These are phyloP conservation scores for Backusella morwellensis DNA, from an alignment of 192 early-diverging fungal genomes.

Conservation along the genomic window DNA sequence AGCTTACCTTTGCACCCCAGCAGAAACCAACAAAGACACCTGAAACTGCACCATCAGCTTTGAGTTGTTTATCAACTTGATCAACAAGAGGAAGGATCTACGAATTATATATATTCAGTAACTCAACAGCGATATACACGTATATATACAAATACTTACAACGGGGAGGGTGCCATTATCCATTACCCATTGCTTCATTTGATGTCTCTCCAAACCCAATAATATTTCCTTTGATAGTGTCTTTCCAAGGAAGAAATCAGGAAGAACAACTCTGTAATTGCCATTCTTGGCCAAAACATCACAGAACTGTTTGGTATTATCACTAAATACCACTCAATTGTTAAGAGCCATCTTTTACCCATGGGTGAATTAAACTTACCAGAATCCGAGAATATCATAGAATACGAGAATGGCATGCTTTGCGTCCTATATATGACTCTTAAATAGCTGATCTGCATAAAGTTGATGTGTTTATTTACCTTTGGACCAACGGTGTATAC, in stretches of 20 bases:
- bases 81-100: constrained; percentile 1
- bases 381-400: neutral
- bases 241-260: constrained; percentile 59
- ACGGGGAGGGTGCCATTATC: neutral
- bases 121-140: neutral
- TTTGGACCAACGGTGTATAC: constrained; percentile 26
- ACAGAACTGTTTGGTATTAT: constrained; percentile 64
- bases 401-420: neutral
- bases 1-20: constrained; percentile 59
- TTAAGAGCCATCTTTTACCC: neutral
- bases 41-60: constrained; percentile 38
- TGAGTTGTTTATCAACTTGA: constrained; percentile 32
- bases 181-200: constrained; percentile 38
- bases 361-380: neutral
- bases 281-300: constrained; percentile 45
- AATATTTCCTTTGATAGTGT: constrained; percentile 37
- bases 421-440: neutral
- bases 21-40: constrained; percentile 65
- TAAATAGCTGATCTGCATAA: neutral
- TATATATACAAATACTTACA: neutral
- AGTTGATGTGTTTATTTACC: neutral
- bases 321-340: neutral
- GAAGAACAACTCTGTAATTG: constrained; percentile 59
- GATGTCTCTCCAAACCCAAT: constrained; percentile 19
- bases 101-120: neutral